Percentiles rank a stretch among this genome's conserved stretches.
phyloP scores from a whole-genome alignment of 345 rosid species.

The Luvunga scandens region DNA sequence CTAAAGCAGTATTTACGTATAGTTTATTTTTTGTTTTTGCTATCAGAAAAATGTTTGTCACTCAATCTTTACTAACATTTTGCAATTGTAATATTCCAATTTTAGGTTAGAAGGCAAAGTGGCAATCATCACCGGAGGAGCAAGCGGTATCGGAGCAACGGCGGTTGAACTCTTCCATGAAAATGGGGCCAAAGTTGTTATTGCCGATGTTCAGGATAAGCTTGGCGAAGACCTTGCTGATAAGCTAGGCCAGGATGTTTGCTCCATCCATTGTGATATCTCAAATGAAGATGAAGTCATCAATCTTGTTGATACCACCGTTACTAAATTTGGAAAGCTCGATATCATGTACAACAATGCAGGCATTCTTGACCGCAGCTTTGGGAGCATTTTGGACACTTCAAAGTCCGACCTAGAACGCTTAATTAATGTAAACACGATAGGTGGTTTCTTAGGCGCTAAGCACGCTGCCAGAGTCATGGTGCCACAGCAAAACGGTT shows the following conservation, averaged over 20 bases:
- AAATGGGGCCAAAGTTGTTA: slow-evolving; percentile 40
- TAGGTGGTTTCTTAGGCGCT: neutral
- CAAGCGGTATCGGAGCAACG: slow-evolving; percentile 38
- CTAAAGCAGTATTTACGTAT: neutral
- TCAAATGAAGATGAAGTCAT: slow-evolving; percentile 20
- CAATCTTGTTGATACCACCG: slow-evolving; percentile 27
- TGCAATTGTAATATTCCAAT: neutral
- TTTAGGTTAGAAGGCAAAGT: slow-evolving; percentile 37
- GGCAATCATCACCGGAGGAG: slow-evolving; percentile 37
- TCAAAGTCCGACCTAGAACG: slow-evolving; percentile 13
- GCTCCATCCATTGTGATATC: slow-evolving; percentile 30
- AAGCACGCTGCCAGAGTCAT: neutral
- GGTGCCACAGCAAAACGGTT: neutral
- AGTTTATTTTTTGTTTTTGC: neutral
- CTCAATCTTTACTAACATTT: neutral
- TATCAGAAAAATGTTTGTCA: neutral
- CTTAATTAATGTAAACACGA: neutral
- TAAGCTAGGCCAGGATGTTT: slow-evolving; percentile 23
- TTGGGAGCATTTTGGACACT: slow-evolving; percentile 24
- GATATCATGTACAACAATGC: slow-evolving; percentile 45
- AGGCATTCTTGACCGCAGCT: slow-evolving; percentile 19
- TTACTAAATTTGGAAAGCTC: slow-evolving; percentile 33
- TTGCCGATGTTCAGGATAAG: slow-evolving; percentile 40
- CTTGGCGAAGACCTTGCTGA: slow-evolving; percentile 22
- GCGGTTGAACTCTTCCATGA: slow-evolving; percentile 26